Conservation (phyloP, 1,284 basidiomycete species). For the Calocybe gambosa region DNA sequence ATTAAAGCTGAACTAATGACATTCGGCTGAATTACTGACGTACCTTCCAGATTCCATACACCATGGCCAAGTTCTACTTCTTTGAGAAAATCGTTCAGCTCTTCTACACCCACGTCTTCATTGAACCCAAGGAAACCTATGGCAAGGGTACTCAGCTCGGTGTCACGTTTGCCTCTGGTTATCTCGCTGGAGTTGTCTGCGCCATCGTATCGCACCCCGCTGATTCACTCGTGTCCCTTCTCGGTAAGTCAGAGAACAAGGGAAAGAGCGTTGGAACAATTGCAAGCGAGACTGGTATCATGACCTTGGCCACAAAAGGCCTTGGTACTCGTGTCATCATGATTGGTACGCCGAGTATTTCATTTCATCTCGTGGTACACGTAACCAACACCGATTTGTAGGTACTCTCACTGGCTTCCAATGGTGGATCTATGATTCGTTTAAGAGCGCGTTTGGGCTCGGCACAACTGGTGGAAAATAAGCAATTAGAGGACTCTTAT, state of each 20-base stretch:
- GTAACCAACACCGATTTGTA: constrained; percentile 10
- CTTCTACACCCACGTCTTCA: constrained; percentile 75
- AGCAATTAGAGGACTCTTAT: constrained; percentile 15
- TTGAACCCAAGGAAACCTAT: constrained; percentile 68
- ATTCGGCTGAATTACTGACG: background rate
- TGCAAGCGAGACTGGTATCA: constrained; percentile 59
- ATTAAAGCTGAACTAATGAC: constrained; percentile 13
- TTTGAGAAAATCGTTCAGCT: constrained; percentile 73
- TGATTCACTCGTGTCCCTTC: constrained; percentile 72
- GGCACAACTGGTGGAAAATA: constrained; percentile 84
- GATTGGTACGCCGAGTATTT: constrained; percentile 42
- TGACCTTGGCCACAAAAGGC: constrained; percentile 67
- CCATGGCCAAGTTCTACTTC: constrained; percentile 86
- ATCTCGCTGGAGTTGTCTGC: constrained; percentile 77
- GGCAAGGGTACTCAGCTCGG: constrained; percentile 70
- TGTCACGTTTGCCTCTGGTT: constrained; percentile 75
- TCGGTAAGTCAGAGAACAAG: constrained; percentile 72
- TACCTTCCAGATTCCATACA: constrained; percentile 65
- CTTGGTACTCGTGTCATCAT: constrained; percentile 76
- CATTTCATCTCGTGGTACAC: background rate
- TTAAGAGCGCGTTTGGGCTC: constrained; percentile 75
- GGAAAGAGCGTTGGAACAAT: constrained; percentile 68
- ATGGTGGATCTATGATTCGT: constrained; percentile 86
- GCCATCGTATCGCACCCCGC: constrained; percentile 81
- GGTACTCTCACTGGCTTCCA: constrained; percentile 78